Evolutionary conservation across 2,329 filamentous ascomycete species (phyloP), one percentile per base, ranked within the genome.

Genomic region (Aspergillus pseudonomiae): DNA sequence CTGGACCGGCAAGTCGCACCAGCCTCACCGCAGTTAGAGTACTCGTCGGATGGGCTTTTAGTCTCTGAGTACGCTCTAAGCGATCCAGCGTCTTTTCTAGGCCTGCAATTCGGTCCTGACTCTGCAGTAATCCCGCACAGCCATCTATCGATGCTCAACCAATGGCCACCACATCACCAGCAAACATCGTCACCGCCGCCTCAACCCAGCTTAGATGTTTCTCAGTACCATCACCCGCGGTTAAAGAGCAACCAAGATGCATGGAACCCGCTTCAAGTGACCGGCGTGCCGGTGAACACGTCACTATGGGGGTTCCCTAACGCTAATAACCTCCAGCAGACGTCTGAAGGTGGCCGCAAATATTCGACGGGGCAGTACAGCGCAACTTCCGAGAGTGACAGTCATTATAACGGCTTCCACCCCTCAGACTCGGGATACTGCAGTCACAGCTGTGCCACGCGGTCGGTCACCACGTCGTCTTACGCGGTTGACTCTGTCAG

Each of bases 401-500:
- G 76, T 48, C 73, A 76, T 56, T 68, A 70, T 61, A 73, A 74
- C 28, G 70, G 73, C 14, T 64, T 72, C 19, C 64, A 71, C 28
- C 73, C 71, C 11, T 69, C 68, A 1, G 77, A 80, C 64, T 79
- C 78, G 1, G 77, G 73, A 6, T 80, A 79, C 64, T 75, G 69
- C 14, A 78, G 73, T 48, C 69, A 66, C 12, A 75, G 69, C 56
- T 68, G 69, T 43, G 67, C 71, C 11, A 71, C 74, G 1, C 70
- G 67, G 28, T 77, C 77, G 1, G 68, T 74, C 3, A 63, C 71
- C 7, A 69, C 73, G 16, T 69, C 70, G 5, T 74, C 73, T 2
- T 73, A 73, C 60, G 68, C 68, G 1, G 50, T 74, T 19, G 75
- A 76, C 24, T 68, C 70, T 5, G 59, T 63, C 30, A 75, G 70